phyloP scores from a whole-genome alignment of 306 rosid genomes.

The Acacia acuminata region DNA sequence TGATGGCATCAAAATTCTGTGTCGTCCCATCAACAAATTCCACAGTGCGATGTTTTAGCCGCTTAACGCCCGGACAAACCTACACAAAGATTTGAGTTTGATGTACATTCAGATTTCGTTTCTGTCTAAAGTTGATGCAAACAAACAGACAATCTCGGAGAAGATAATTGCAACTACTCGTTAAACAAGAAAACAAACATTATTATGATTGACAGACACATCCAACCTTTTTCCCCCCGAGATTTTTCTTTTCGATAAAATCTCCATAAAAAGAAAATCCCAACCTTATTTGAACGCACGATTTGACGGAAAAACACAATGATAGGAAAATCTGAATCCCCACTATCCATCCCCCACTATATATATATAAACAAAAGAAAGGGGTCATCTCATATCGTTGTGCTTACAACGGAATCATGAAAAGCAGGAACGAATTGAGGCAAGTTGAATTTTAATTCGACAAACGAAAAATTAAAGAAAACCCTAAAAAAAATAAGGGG shows the following conservation, averaged over 20 bases:
- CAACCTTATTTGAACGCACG: constrained; percentile 23
- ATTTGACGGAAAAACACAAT: constrained; percentile 38
- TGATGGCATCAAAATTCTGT: constrained; percentile 79
- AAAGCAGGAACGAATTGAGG: constrained; percentile 33
- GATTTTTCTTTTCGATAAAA: not conserved
- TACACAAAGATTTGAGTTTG: constrained; percentile 44
- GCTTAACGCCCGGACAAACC: constrained; percentile 78
- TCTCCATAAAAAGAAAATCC: not conserved
- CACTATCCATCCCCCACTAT: not conserved
- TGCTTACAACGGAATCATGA: constrained; percentile 20
- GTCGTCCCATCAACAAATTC: constrained; percentile 73
- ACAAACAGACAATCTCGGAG: constrained; percentile 18
- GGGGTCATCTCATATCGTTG: constrained; percentile 21
- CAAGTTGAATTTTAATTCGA: not conserved
- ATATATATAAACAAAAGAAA: not conserved
- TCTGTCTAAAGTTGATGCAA: constrained; percentile 18
- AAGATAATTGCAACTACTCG: constrained; percentile 22
- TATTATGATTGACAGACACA: constrained; percentile 21
- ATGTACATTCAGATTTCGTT: constrained; percentile 36
- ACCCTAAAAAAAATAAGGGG: not conserved
- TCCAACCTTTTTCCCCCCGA: not conserved
- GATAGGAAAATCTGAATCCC: constrained; percentile 31
- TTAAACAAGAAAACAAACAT: constrained; percentile 4
- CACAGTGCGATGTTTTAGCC: constrained; percentile 65
- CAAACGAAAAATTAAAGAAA: not conserved